Evolutionary conservation across 163 green algal species (phyloP), one percentile per base, ranked within the genome.

Genomic region (Volvox carteri): DNA sequence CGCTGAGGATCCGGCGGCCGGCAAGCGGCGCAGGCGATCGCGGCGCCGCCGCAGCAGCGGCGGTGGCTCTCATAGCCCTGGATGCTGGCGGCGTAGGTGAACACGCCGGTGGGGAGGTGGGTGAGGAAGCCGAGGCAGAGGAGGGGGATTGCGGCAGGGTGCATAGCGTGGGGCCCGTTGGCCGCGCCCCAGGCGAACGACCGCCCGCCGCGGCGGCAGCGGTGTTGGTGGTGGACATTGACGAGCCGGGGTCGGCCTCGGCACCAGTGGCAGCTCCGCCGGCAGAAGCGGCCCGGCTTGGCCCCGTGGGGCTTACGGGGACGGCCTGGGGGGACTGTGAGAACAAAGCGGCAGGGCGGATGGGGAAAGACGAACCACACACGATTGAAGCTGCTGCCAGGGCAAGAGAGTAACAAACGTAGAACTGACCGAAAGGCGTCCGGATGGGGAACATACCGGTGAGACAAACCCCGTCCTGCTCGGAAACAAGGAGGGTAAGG

Each of bases 301-400:
- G 28, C 60, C 28, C 60, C 23, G 60, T 19, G 60, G 60, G 60
- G 18, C 60, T 72, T n/a, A n/a, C n/a, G n/a, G n/a, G n/a, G n/a
- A n/a, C n/a, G 60, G 60, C 19, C 60, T 72, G 60, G 23, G 60
- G 60, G 60, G 60, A 72, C 60, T 72, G 60, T 30, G n/a, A n/a
- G n/a, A n/a, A n/a, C n/a, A n/a, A n/a, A n/a, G n/a, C n/a, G n/a
- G n/a, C n/a, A n/a, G n/a, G n/a, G n/a, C n/a, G n/a, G n/a, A n/a
- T n/a, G n/a, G n/a, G n/a, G n/a, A n/a, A n/a, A n/a, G n/a, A n/a
- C n/a, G n/a, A n/a, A n/a, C n/a, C n/a, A n/a, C n/a, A n/a, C n/a
- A n/a, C n/a, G n/a, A n/a, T n/a, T n/a, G n/a, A n/a, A n/a, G n/a
- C n/a, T n/a, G n/a, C n/a, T n/a, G n/a, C n/a, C n/a, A n/a, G n/a